phyloP scores from a whole-genome alignment of 106 monocot genomes.

The Apostasia ramifera region DNA sequence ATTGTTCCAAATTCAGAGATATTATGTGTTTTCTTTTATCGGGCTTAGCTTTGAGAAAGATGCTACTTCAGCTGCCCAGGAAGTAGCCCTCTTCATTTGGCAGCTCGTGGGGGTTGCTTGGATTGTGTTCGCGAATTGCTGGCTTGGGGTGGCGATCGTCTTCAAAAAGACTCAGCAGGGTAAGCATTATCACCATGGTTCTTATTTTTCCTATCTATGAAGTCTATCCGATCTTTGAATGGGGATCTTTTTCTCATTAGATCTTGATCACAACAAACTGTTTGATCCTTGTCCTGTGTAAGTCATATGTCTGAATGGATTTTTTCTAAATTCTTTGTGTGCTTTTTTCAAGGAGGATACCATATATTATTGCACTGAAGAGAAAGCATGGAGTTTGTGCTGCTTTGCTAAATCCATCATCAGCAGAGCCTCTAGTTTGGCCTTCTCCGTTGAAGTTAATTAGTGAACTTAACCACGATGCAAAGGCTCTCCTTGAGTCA shows the following conservation, averaged over 20 bases:
- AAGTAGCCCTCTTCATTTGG: constrained; percentile 52
- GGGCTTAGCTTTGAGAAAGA: not conserved
- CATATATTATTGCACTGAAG: constrained; percentile 36
- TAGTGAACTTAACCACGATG: constrained; percentile 37
- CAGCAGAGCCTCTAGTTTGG: constrained; percentile 55
- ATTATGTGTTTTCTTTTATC: not conserved
- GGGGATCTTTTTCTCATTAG: not conserved
- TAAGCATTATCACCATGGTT: constrained; percentile 4
- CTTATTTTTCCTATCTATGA: not conserved
- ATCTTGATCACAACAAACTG: not conserved
- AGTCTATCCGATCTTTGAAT: not conserved
- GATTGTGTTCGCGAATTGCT: constrained; percentile 49
- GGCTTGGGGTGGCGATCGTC: constrained; percentile 54
- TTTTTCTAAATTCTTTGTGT: not conserved
- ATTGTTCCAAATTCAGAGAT: not conserved
- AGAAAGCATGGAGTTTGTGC: constrained; percentile 39
- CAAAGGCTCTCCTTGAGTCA: constrained; percentile 35
- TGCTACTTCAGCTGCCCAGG: constrained; percentile 34
- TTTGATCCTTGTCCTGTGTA: too few species aligned
- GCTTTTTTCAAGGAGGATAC: constrained; percentile 31
- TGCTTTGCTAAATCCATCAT: constrained; percentile 42
- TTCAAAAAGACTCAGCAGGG: constrained; percentile 46
- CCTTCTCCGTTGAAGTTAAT: constrained; percentile 56
- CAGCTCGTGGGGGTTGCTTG: constrained; percentile 45
- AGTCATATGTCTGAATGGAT: too few species aligned